phyloP scores from a whole-genome alignment of 306 rosid species.

The Mimosa pudica region DNA sequence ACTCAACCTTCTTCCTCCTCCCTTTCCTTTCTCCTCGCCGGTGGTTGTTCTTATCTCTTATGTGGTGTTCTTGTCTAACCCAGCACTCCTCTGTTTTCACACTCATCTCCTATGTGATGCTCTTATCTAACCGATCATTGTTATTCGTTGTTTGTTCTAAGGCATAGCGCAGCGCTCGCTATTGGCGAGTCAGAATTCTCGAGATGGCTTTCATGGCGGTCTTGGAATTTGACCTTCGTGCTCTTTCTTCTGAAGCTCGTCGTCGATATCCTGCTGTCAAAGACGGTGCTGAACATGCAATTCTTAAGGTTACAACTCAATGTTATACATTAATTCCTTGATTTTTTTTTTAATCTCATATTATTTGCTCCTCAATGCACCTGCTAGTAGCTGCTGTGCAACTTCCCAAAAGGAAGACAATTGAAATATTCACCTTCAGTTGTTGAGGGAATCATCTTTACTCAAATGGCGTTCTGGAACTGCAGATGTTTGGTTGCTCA shows the following conservation, averaged over 20 bases:
- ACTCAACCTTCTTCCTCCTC: no score
- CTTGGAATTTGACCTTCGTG: slow-evolving; percentile 97
- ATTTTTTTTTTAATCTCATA: not conserved
- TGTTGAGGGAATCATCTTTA: no score
- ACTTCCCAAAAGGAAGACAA: slow-evolving; percentile 15
- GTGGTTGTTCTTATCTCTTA: no score
- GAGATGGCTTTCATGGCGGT: slow-evolving; percentile 99
- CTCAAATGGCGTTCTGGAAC: no score
- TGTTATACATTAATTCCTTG: not conserved
- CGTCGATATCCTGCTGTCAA: slow-evolving; percentile 94
- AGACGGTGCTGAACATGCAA: slow-evolving; percentile 96
- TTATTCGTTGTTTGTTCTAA: slow-evolving; percentile 4
- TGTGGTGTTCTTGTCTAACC: no score
- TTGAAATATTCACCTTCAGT: slow-evolving; percentile 2
- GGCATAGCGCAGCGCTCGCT: slow-evolving; percentile 18
- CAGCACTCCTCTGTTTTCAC: slow-evolving; percentile 8
- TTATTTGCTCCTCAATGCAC: slow-evolving; percentile 23
- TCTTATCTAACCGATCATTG: slow-evolving; percentile 29
- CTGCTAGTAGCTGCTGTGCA: slow-evolving; percentile 12
- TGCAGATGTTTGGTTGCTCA: no score
- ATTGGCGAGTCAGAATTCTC: slow-evolving; percentile 34
- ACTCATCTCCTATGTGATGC: slow-evolving; percentile 19
- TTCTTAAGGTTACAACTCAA: slow-evolving; percentile 66
- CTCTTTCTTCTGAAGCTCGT: slow-evolving; percentile 97
- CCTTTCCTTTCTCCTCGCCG: no score